Base-by-base conservation (phyloP, 495 filamentous ascomycete genomes). In the Aspergillus sclerotiicarbonarius region DNA sequence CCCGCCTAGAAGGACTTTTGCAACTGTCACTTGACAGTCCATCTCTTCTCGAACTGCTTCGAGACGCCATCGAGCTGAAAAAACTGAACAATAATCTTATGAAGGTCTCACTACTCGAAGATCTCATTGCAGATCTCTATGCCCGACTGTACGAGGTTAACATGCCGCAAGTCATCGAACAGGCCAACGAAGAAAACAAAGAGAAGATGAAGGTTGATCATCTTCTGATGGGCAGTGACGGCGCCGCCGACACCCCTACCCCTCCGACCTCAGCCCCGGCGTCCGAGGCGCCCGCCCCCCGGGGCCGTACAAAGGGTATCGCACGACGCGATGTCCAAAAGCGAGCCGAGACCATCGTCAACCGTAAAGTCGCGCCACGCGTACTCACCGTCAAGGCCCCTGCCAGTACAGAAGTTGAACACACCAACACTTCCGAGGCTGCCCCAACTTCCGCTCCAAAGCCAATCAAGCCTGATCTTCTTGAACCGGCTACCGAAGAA, bases 61-160 rank as follows among this genome's bases (percentile, higher is more conserved):
- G 90, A 51, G 95, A 99, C 54, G 85, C 85, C 6, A 78, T 90
- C 48, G 93, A 98, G 65, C 74, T 98, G n/a, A 96, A 96, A 66
- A 92, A 90, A 62, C 80, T 93, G 41, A 96, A 96, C 69, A 84
- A 84, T 47, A 86, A 85, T 52, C 80, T 94, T 8, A 93, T 92
- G 85, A 96, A 92, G 66, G 83, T 87, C 6, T 82, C 85, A 2
- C 79, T 87, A 32, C 90, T 97, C 44, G 95, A 98, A 66, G 94
- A 98, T 66, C 79, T 98, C 30, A 87, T 96, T 53, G 86, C 84
- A 13, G 94, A 99, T 67, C 81, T 89, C 31, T 99, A 94, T 69
- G 86, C 90, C 3, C 77, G 82, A n/a, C 75, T 98, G 8, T 96
- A 92, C 70, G 74, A 80, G 41, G 70, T 79, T 57, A 74, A 83